Percentiles rank a stretch among this genome's conserved stretches.
phyloP scores from a whole-genome alignment of 1,284 basidiomycete species.

The Ustilago sp. region DNA sequence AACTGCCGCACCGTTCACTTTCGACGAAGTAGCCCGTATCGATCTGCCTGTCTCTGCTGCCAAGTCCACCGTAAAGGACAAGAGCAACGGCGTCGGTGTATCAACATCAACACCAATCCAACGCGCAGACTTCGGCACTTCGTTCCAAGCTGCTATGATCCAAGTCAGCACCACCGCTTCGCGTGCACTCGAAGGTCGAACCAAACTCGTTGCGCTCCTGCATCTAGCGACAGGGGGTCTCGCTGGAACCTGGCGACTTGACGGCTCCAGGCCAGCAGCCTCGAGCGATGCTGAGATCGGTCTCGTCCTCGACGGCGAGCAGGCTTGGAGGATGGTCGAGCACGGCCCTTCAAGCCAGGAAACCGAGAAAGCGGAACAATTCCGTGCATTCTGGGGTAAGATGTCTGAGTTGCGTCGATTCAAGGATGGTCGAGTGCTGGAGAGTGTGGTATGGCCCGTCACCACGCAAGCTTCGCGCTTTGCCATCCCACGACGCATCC shows the following conservation, averaged over 20 bases:
- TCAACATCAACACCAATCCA: constrained; percentile 29
- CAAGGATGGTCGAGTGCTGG: constrained; percentile 91
- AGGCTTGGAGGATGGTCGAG: constrained; percentile 67
- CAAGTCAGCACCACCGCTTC: constrained; percentile 57
- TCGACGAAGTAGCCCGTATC: constrained; percentile 69
- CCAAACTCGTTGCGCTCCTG: constrained; percentile 49
- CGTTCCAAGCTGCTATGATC: constrained; percentile 47
- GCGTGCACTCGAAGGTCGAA: constrained; percentile 37
- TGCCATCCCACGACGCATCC: constrained; percentile 81
- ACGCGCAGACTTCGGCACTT: constrained; percentile 52
- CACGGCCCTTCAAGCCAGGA: constrained; percentile 73
- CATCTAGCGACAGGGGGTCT: constrained; percentile 43
- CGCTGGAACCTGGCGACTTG: constrained; percentile 45
- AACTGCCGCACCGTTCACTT: constrained; percentile 61
- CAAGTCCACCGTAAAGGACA: constrained; percentile 3
- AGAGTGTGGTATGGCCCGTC: constrained; percentile 89
- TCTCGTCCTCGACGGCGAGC: constrained; percentile 52
- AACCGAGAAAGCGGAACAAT: constrained; percentile 73
- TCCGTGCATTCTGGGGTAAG: constrained; percentile 89
- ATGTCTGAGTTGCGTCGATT: constrained; percentile 95
- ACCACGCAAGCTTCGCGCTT: constrained; percentile 71
- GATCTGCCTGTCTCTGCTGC: constrained; percentile 26
- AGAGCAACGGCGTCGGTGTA: constrained; percentile 18
- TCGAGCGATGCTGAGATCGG: constrained; percentile 57
- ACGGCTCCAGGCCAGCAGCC: constrained; percentile 29